Base-by-base conservation (phyloP, 495 filamentous ascomycete genomes). In the Penicillium turbatum region DNA sequence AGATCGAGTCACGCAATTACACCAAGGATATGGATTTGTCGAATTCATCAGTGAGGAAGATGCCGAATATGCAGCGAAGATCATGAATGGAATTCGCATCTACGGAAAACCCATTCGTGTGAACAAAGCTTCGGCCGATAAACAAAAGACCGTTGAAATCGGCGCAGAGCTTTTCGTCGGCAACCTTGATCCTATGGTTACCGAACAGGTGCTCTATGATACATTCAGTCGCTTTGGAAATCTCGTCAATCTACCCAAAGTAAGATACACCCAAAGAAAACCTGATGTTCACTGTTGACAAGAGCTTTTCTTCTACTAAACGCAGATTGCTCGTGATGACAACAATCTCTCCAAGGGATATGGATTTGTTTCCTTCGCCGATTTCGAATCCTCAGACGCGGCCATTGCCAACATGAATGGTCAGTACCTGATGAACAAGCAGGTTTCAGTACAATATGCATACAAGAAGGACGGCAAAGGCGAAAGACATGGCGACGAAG, bases 391-490 rank as follows among this genome's bases (percentile, higher is more conserved):
- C 53, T 92, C 89, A 17, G 93, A 98, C 61, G 87, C 89, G 52
- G 95, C 93, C 27, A 87, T 95, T 50, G 76, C 82, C 46, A 89
- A 90, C 62, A 96, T 98, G 92, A 89, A 97, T 67, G 90, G 90
- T 48, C 92, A 97, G 70, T 96, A 90, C 71, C 80, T 98, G 44
- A 93, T 95, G 83, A 96, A 96, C 75, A 96, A 96, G 71, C 85
- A 93, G 63, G 84, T 96, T 59, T 88, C 86, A 2, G 95, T 97
- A 37, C 92, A 98, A 67, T 98, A 98, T 70, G 93, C 93, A 36
- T 98, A 96, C 78, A 98, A 98, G 80, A 97, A 97, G 71, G 95
- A 98, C 63, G 93, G 95, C 38, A 96, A 96, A 72, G 92, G 92
- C 55, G 93, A 97, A 73, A 80, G 95, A 26, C 93, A 98, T 66